Percentiles rank a stretch among this genome's conserved stretches.
Conservation (phyloP, 805 yeast genomes). For the Sungouiella thailandica region DNA sequence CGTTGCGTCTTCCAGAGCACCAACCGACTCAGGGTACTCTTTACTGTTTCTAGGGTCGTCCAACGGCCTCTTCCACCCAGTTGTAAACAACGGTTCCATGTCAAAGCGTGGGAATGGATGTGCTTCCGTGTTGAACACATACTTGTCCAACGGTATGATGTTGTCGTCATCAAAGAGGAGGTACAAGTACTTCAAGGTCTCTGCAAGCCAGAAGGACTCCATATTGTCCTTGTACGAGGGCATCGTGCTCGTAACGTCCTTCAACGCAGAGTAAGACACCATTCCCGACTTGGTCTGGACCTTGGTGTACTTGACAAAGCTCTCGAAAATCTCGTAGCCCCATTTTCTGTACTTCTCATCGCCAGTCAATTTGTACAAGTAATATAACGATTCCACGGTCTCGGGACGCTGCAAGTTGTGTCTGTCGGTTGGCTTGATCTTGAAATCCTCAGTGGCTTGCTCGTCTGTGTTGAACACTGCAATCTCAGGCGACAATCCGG, state of each 20-base stretch:
- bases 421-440: constrained; percentile 63
- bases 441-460: constrained; percentile 48
- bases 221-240: constrained; percentile 62
- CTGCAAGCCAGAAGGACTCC: constrained; percentile 94
- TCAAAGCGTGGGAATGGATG: constrained; percentile 83
- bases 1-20: constrained; percentile 9
- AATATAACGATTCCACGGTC: constrained; percentile 83
- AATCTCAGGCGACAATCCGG: constrained; percentile 87
- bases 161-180: constrained; percentile 47
- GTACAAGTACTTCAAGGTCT: constrained; percentile 75
- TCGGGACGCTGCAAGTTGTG: constrained; percentile 93
- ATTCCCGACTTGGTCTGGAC: constrained; percentile 40
- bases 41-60: constrained; percentile 16
- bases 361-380: constrained; percentile 72
- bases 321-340: constrained; percentile 83
- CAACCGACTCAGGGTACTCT: constrained; percentile 8
- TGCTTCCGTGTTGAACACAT: constrained; percentile 88
- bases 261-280: constrained; percentile 54
- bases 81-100: constrained; percentile 44
- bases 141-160: constrained; percentile 58
- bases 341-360: constrained; percentile 79
- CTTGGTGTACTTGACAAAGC: constrained; percentile 57
- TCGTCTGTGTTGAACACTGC: constrained; percentile 69
- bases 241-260: constrained; percentile 56
- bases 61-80: constrained; percentile 55